Evolutionary conservation across 768 basidiomycete genomes (phyloP).

Genomic region (Lentinula guzmanii): DNA sequence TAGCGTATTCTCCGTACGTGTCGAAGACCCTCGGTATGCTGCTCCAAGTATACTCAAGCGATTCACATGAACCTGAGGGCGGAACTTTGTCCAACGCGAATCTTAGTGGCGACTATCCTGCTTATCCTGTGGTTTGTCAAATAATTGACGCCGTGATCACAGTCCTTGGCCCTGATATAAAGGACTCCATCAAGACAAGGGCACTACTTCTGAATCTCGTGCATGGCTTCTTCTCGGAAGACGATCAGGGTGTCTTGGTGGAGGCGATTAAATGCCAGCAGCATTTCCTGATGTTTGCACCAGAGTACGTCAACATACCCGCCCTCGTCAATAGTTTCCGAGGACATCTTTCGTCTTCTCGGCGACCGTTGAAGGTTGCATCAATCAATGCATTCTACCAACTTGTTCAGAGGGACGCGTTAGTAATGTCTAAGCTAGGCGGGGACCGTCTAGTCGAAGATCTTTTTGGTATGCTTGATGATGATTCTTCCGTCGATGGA

Average conservation of each 20-base stretch:
- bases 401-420: conserved; percentile 91
- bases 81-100: conserved; percentile 81
- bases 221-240: conserved; percentile 76
- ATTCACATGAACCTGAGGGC: conserved; percentile 91
- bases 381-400: conserved; percentile 96
- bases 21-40: conserved; percentile 85
- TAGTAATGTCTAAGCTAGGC: conserved; percentile 87
- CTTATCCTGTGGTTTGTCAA: conserved; percentile 87
- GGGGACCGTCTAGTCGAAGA: conserved; percentile 94
- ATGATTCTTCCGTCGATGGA: conserved; percentile 89
- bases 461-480: conserved; percentile 91
- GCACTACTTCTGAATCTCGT: conserved; percentile 80
- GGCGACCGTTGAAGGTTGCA: conserved; percentile 84
- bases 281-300: conserved; percentile 94
- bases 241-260: conserved; percentile 82
- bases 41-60: conserved; percentile 82
- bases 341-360: conserved; percentile 70
- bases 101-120: conserved; percentile 83
- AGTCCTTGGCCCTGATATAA: conserved; percentile 91
- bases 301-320: conserved; percentile 77
- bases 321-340: conserved; percentile 76
- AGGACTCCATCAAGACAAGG: conserved; percentile 79
- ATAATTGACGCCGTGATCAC: conserved; percentile 92
- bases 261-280: conserved; percentile 96
- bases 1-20: conserved; percentile 88